A percentile compares a stretch with the other conserved stretches of the same genome.
Evolutionary conservation across 2,329 filamentous ascomycete genomes (phyloP).

Genomic region (Ceratocystis diversiconidia): DNA sequence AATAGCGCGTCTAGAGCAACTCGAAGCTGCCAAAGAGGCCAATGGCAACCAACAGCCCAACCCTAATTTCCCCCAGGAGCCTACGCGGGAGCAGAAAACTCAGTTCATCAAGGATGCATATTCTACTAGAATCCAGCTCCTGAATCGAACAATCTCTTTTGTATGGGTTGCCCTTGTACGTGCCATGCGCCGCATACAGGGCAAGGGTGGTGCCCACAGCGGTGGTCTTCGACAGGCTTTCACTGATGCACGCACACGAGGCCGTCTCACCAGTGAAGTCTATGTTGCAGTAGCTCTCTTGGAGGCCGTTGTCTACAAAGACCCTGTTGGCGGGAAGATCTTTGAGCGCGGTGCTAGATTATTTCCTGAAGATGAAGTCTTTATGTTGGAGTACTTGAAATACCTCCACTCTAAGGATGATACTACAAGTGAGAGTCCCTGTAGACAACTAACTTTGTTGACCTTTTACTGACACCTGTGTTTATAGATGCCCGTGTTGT

Average conservation of each 20-base stretch:
- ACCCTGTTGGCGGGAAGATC: constrained; percentile 82
- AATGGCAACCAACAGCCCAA: constrained; percentile 27
- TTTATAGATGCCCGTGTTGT: constrained; percentile 74
- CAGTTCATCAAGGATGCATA: constrained; percentile 51
- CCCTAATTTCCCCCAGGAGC: constrained; percentile 15
- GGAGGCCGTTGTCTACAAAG: constrained; percentile 92
- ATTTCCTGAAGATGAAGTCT: constrained; percentile 85
- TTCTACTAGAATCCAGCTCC: constrained; percentile 54
- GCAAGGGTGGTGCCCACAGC: constrained; percentile 48
- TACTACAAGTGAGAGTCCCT: constrained; percentile 58
- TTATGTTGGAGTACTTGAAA: constrained; percentile 91
- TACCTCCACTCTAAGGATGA: constrained; percentile 87
- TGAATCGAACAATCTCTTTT: constrained; percentile 78
- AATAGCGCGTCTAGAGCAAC: constrained; percentile 42
- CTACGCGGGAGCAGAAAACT: constrained; percentile 46
- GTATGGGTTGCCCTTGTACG: constrained; percentile 92
- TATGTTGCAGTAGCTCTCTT: constrained; percentile 88
- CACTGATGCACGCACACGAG: constrained; percentile 71
- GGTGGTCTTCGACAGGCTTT: constrained; percentile 85
- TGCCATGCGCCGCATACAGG: constrained; percentile 86
- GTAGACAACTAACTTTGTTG: constrained; percentile 12
- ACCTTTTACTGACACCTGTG: constrained; percentile 19
- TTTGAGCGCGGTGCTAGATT: constrained; percentile 88
- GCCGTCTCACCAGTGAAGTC: constrained; percentile 82
- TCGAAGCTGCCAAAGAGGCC: constrained; percentile 25